Conservation (phyloP, 768 basidiomycete species). For the Pulveroboletus ravenelii region DNA sequence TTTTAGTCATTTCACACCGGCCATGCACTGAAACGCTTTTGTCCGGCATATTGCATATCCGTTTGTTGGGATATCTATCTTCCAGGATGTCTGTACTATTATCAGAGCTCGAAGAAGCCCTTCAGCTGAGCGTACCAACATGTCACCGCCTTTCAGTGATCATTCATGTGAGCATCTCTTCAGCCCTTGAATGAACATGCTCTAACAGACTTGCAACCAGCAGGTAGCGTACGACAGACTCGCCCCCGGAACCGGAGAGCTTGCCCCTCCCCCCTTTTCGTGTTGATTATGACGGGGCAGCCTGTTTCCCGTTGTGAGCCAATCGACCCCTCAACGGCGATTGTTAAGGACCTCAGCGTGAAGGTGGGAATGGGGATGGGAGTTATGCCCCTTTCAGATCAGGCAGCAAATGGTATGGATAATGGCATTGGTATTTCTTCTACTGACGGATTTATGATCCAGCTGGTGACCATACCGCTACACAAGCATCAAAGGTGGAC, state of each 20-base stretch:
- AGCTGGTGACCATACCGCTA: neutral
- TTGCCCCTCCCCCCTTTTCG: neutral
- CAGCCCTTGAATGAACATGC: neutral
- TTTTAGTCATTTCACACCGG: constrained; percentile 53
- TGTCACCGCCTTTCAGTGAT: constrained; percentile 27
- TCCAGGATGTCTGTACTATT: no score
- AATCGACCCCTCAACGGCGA: neutral
- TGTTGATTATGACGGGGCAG: constrained; percentile 3
- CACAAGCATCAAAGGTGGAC: neutral
- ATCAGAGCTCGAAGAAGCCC: constrained; percentile 39
- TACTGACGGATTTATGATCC: neutral
- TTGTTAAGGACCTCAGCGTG: neutral
- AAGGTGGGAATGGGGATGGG: neutral
- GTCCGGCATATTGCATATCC: constrained; percentile 54
- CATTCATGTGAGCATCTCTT: constrained; percentile 30
- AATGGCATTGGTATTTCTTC: neutral
- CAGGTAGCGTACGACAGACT: neutral
- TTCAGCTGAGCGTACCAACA: constrained; percentile 28
- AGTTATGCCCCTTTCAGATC: neutral
- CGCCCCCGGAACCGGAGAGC: neutral
- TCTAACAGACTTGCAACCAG: constrained; percentile 16
- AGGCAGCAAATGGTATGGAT: constrained; percentile 5
- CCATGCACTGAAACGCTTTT: constrained; percentile 65
- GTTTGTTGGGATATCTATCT: constrained; percentile 47
- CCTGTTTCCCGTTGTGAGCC: constrained; percentile 7